Conservation (phyloP, 345 rosid species). For the Eucalyptus microcorys region DNA sequence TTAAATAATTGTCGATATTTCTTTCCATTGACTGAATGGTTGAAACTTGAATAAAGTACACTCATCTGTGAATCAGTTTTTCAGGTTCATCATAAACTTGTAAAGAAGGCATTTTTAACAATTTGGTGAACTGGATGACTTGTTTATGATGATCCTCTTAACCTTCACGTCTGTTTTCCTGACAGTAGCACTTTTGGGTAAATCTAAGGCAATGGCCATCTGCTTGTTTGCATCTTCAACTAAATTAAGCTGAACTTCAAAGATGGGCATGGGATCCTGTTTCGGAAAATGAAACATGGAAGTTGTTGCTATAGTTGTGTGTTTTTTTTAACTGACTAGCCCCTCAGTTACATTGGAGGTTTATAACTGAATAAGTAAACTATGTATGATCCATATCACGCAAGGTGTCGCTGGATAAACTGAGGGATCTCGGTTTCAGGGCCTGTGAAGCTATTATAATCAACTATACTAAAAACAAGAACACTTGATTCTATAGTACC, state of each 20-base stretch:
- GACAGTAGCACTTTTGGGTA: not conserved
- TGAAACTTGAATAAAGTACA: not conserved
- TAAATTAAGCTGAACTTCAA: not conserved
- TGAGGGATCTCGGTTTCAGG: not conserved
- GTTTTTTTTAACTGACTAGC: not conserved
- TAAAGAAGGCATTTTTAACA: not conserved
- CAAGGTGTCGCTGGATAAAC: not conserved
- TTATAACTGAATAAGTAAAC: not conserved
- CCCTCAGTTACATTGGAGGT: not conserved
- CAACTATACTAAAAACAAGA: not conserved
- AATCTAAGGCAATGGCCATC: not conserved
- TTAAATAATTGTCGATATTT: not conserved
- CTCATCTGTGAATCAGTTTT: not conserved
- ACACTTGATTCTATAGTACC: not conserved
- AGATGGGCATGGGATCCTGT: not conserved
- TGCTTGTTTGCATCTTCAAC: not conserved
- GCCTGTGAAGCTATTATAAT: not conserved
- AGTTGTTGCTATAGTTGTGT: not conserved
- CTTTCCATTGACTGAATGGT: not conserved
- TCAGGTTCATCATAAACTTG: not conserved
- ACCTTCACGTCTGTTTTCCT: not conserved
- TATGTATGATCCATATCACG: not conserved
- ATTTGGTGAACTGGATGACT: not conserved
- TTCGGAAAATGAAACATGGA: not conserved
- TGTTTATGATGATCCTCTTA: not conserved